These are phyloP conservation scores for Xerocomellus dryophilus DNA, from an alignment of 768 basidiomycete genomes.

Conservation along the genomic window DNA sequence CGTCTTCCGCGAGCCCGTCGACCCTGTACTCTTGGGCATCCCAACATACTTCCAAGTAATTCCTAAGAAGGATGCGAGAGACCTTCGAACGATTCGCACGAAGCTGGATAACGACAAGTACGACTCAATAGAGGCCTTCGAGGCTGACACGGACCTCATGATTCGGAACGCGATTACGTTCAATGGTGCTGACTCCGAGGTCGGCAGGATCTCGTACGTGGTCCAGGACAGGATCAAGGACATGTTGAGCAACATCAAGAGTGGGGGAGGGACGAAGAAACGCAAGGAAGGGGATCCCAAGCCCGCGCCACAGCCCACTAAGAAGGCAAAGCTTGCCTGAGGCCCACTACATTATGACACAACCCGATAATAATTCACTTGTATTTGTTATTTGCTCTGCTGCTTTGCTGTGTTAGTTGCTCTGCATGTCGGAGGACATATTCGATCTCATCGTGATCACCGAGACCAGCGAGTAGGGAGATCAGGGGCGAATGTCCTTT, in stretches of 20 bases:
- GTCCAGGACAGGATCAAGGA: constrained; percentile 54
- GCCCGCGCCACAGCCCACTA: constrained; percentile 56
- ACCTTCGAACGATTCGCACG: constrained; percentile 75
- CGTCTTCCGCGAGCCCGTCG: constrained; percentile 84
- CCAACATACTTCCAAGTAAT: constrained; percentile 89
- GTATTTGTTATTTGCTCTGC: constrained; percentile 29
- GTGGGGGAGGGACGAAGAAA: constrained; percentile 55
- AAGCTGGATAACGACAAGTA: constrained; percentile 85
- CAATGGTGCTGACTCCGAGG: constrained; percentile 79
- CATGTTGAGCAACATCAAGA: constrained; percentile 43
- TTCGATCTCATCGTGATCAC: background rate
- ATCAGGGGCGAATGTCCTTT: too few species aligned
- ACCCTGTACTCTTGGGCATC: constrained; percentile 76
- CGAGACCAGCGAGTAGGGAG: background rate
- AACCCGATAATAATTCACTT: constrained; percentile 31
- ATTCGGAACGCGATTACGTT: constrained; percentile 83
- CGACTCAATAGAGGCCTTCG: constrained; percentile 70
- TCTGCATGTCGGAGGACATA: constrained; percentile 1
- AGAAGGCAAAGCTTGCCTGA: constrained; percentile 66
- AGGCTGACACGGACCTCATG: constrained; percentile 87
- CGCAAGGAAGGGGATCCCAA: constrained; percentile 67
- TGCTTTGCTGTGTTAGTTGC: constrained; percentile 31
- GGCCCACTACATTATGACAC: constrained; percentile 21
- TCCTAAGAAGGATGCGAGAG: constrained; percentile 80
- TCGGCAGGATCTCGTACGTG: constrained; percentile 58